A percentile compares a stretch with the other conserved stretches of the same genome.
Evolutionary conservation across 2,329 filamentous ascomycete species (phyloP).

Genomic region (Colletotrichum sp.): DNA sequence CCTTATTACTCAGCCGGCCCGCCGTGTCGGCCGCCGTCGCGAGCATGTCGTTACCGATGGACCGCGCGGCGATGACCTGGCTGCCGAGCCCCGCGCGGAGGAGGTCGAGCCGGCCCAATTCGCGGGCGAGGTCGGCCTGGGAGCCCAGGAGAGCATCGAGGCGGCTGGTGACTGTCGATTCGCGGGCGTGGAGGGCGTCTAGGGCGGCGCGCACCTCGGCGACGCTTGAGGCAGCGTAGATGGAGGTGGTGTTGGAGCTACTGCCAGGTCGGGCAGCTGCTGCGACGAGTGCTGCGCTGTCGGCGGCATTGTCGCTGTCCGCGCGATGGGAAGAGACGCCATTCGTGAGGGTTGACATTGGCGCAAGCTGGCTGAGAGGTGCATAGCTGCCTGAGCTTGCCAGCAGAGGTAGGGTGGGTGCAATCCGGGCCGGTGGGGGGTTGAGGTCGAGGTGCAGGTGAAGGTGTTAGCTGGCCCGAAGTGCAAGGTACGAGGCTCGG

Average conservation of each 20-base stretch:
- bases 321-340: constrained; percentile 42
- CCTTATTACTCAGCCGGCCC: constrained; percentile 82
- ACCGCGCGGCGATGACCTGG: constrained; percentile 82
- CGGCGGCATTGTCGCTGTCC: constrained; percentile 33
- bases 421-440: constrained; percentile 17
- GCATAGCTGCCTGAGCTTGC: constrained; percentile 44
- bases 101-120: constrained; percentile 86
- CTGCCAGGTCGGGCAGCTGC: neutral
- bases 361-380: constrained; percentile 41
- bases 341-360: constrained; percentile 55
- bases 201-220: constrained; percentile 83
- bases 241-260: constrained; percentile 31
- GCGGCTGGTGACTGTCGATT: constrained; percentile 74
- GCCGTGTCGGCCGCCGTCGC: constrained; percentile 86
- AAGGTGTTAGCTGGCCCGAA: constrained; percentile 23
- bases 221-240: constrained; percentile 76
- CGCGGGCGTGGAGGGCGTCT: constrained; percentile 75
- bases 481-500: constrained; percentile 14
- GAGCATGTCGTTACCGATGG: constrained; percentile 90
- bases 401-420: constrained; percentile 20
- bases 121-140: constrained; percentile 85
- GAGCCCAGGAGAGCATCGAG: constrained; percentile 81
- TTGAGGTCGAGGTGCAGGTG: constrained; percentile 8
- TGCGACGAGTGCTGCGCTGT: constrained; percentile 19
- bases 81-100: constrained; percentile 87